These are phyloP conservation scores for Dioscorea dumetorum DNA, from an alignment of 106 monocot species.

Conservation along the genomic window DNA sequence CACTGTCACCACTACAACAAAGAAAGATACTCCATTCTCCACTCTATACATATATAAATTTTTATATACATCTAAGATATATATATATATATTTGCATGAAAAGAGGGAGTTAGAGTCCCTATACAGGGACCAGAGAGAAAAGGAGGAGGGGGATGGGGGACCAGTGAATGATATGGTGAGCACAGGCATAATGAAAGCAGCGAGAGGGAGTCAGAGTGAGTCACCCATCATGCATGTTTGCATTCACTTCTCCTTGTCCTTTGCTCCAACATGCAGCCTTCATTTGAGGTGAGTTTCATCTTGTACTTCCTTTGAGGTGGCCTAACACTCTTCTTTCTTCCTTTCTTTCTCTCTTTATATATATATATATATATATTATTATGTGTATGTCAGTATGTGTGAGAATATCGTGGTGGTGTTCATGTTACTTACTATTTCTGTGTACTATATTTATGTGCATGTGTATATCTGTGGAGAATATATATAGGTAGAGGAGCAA, in stretches of 20 bases:
- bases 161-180: conserved; percentile 7
- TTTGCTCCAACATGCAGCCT: background rate
- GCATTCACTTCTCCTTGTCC: conserved; percentile 6
- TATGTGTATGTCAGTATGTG: no score
- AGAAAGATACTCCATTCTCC: background rate
- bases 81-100: background rate
- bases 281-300: background rate
- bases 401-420: no score
- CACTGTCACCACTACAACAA: conserved; percentile 7
- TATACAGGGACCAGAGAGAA: background rate
- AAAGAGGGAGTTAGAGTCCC: conserved; percentile 7
- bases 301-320: no score
- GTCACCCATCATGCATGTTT: conserved; percentile 5
- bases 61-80: background rate
- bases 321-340: no score
- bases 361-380: background rate
- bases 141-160: conserved; percentile 6
- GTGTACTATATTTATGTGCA: background rate
- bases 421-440: background rate
- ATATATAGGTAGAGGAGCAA: background rate
- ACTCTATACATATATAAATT: background rate
- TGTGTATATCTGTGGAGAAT: background rate
- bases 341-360: no score
- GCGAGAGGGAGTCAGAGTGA: no score
- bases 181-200: background rate